Conservation (phyloP, 495 filamentous ascomycete genomes). For the Talaromyces liani region DNA sequence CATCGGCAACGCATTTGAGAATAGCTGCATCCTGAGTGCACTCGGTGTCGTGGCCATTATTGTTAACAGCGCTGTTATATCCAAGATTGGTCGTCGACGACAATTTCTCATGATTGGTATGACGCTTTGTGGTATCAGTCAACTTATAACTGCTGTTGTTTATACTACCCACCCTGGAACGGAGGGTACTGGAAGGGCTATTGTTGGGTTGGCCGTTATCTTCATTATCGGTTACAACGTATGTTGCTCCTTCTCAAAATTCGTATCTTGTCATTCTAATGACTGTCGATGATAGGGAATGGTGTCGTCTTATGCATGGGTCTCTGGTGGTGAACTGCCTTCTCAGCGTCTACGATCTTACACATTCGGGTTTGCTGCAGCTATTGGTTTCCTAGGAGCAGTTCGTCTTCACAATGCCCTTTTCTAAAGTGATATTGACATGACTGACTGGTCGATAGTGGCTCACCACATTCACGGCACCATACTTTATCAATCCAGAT, state of each 20-base stretch:
- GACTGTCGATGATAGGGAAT: neutral
- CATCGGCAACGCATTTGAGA: neutral
- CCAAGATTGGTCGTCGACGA: conserved; percentile 19
- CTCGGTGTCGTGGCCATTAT: conserved; percentile 12
- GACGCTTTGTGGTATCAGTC: conserved; percentile 30
- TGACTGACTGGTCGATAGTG: conserved; percentile 25
- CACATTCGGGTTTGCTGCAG: conserved; percentile 42
- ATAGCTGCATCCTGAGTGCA: neutral
- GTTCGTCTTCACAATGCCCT: neutral
- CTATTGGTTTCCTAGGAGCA: conserved; percentile 30
- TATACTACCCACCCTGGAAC: conserved; percentile 41
- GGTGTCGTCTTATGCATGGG: conserved; percentile 38
- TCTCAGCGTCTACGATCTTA: conserved; percentile 42
- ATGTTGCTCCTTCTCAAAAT: neutral
- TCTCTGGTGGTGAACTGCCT: conserved; percentile 47
- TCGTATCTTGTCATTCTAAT: neutral
- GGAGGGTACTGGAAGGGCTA: conserved; percentile 16
- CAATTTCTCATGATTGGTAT: conserved; percentile 18
- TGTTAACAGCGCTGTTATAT: conserved; percentile 36
- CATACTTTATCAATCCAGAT: conserved; percentile 55
- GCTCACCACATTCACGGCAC: conserved; percentile 52
- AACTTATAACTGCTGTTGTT: conserved; percentile 38
- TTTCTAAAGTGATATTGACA: neutral
- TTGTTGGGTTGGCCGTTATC: neutral
- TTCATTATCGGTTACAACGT: neutral